Percentiles rank a stretch among this genome's conserved stretches.
phyloP scores from a whole-genome alignment of 1,284 basidiomycete species.

The Inonotus obliquus region DNA sequence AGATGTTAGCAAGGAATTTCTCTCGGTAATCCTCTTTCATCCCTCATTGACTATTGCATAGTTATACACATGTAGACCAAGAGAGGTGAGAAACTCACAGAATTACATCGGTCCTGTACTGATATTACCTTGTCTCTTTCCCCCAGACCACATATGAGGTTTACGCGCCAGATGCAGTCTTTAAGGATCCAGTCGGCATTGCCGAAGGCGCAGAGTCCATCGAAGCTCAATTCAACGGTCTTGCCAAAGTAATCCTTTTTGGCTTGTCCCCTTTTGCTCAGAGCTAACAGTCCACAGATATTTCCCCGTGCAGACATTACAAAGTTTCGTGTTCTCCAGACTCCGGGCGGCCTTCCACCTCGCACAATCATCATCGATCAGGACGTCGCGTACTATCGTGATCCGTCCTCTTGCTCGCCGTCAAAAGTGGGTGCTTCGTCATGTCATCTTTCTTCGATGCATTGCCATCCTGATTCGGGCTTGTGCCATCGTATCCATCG shows the following conservation, averaged over 20 bases:
- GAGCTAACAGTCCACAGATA: slow-evolving; percentile 27
- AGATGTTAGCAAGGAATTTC: slow-evolving; percentile 27
- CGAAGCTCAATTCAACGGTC: slow-evolving; percentile 42
- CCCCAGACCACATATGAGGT: slow-evolving; percentile 40
- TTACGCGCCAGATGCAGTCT: slow-evolving; percentile 40
- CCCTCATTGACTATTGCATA: slow-evolving; percentile 15
- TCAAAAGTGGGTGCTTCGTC: slow-evolving; percentile 33
- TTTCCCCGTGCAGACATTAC: slow-evolving; percentile 41
- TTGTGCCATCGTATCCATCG: background rate
- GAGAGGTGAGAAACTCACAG: slow-evolving; percentile 27
- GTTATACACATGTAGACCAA: slow-evolving; percentile 43
- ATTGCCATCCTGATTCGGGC: background rate
- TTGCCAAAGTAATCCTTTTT: slow-evolving; percentile 35
- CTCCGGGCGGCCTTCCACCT: slow-evolving; percentile 34
- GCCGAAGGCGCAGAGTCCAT: slow-evolving; percentile 40
- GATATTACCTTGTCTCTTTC: no score
- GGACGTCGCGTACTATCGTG: slow-evolving; percentile 44
- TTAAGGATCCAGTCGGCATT: slow-evolving; percentile 48
- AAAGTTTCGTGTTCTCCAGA: slow-evolving; percentile 40
- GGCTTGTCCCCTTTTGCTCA: background rate
- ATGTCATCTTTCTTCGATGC: background rate
- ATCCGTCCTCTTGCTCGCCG: slow-evolving; percentile 33
- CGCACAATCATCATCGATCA: slow-evolving; percentile 44
- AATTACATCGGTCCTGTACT: no score
- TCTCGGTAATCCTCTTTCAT: background rate